Evolutionary conservation across 306 rosid species (phyloP), one percentile per base, ranked within the genome.

Genomic region (Hippophae rhamnoides): DNA sequence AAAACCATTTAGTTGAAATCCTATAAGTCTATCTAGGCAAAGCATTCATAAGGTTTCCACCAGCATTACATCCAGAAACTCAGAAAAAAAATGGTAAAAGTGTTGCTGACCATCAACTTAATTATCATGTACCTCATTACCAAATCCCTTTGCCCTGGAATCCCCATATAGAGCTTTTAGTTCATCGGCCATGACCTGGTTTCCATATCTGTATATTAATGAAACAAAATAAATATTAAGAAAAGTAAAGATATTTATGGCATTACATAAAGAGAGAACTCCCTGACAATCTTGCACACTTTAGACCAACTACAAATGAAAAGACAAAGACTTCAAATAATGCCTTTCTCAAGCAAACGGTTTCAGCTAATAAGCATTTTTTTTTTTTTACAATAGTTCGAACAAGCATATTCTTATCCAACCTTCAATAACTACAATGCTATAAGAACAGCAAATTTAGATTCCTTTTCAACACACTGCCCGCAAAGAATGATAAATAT

Each of bases 81-180:
- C 48, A 13, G 3, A 50, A 49, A 49, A 49, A 9, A 2, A 25
- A 41, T 26, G 8, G 61, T 11, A 54, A 27, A 41, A 61, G 18
- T 43, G 38, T 25, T 26, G 50, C 53, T 9, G 55, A 46, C 45
- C 13, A 63, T 57, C 66, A 56, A 56, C 54, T 40, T 23, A 23
- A 53, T 66, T 55, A 59, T 55, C 40, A 42, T 60, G 52, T 82
- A 92, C 99, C 96, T 92, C 99, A 52, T 82, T 71, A 75, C 99
- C 99, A 73, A 88, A 78, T 58, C 99, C 95, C 67, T 82, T 71
- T 56, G 98, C 89, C 61, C 96, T 78, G 58, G 99, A 92, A 72
- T 73, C 78, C 68, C 80, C 79, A 73, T 88, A 92, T 40, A 83
- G 85, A 50, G 85, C 81, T 70, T 70, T 73, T 78, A 92, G 74